Conservation (phyloP, 1,284 basidiomycete species). For the Tetrapyrgos nigripes region DNA sequence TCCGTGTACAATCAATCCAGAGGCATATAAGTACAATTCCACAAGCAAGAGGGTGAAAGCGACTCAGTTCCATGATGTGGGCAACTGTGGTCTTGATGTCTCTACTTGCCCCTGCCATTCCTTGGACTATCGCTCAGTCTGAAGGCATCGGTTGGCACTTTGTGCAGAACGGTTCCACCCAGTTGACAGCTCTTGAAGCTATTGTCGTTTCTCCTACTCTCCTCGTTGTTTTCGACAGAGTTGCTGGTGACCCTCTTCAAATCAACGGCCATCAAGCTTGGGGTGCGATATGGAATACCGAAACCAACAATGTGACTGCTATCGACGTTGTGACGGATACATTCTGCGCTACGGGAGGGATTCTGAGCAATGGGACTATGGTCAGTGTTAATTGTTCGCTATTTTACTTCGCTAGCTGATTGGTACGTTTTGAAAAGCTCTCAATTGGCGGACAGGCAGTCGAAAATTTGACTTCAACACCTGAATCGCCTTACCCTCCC, state of each 20-base stretch:
- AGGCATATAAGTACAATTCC: too few relatives aligned
- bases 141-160: slow-evolving; percentile 35
- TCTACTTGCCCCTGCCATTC: too few relatives aligned
- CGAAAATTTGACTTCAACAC: too few relatives aligned
- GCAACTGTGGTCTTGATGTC: too few relatives aligned
- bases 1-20: too few relatives aligned
- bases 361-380: slow-evolving; percentile 56
- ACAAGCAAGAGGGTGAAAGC: too few relatives aligned
- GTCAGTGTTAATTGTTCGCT: slow-evolving; percentile 22
- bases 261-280: slow-evolving; percentile 50
- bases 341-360: slow-evolving; percentile 57
- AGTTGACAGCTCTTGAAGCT: slow-evolving; percentile 53
- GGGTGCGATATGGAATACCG: slow-evolving; percentile 52
- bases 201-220: slow-evolving; percentile 53
- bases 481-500: slow-evolving; percentile 11
- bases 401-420: too few relatives aligned
- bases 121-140: too few relatives aligned
- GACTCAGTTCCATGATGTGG: too few relatives aligned
- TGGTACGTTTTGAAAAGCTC: too few relatives aligned
- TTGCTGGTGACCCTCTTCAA: slow-evolving; percentile 49
- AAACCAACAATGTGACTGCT: slow-evolving; percentile 45
- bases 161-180: slow-evolving; percentile 46
- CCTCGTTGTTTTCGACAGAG: slow-evolving; percentile 52
- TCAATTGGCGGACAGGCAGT: too few relatives aligned
- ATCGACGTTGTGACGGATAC: slow-evolving; percentile 53